Base-by-base conservation (phyloP, 1,284 basidiomycete species). In the Fomitopsis palustris region DNA sequence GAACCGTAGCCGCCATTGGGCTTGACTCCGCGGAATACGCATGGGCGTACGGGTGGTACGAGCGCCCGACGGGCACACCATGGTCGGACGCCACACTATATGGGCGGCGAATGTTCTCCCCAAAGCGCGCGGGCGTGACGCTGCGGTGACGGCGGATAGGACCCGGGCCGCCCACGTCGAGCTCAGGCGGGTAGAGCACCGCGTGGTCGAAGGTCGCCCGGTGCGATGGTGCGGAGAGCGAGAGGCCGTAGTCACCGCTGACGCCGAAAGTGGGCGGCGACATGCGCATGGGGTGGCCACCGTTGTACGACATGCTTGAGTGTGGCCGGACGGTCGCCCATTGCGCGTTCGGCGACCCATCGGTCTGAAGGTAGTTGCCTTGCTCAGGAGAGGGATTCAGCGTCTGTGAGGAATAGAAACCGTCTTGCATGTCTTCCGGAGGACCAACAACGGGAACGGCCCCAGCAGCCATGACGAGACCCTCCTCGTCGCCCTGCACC, bases 91-190 rank as follows among this genome's bases (percentile, higher is more conserved):
- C 76, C 16, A 81, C 74, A 1, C 81, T 82, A 68, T 77, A 72
- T 47, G 84, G 83, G 41, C 84, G 67, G 54, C 84, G 73, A 56
- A 81, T 78, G 31, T 74, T 70, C 65, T 83, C 82, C 17, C 76
- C 79, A 54, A 74, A 78, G 56, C 81, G 77, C 43, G 77, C 71
- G 17, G 89, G 89, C 21, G 90, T 92, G 78, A 87, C 89, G 70
- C 87, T 89, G 57, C 89, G 76, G 69, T 90, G 84, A 53, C 88
- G 77, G 56, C 88, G 74, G 39, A 85, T 78, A 6, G 89, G 86
- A 3, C 87, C 87, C n/a, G 73, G 64, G 16, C 72, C 74, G 56
- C 55, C 52, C 56, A 49, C 39, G 59, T 64, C 61, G 74, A 74
- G 69, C 12, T 73, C 74, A 42, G 79, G 69, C 0, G 80, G 77